Percentiles rank a stretch among this genome's conserved stretches.
phyloP scores from a whole-genome alignment of 148 eudicot genomes.

The Agrostemma githago region DNA sequence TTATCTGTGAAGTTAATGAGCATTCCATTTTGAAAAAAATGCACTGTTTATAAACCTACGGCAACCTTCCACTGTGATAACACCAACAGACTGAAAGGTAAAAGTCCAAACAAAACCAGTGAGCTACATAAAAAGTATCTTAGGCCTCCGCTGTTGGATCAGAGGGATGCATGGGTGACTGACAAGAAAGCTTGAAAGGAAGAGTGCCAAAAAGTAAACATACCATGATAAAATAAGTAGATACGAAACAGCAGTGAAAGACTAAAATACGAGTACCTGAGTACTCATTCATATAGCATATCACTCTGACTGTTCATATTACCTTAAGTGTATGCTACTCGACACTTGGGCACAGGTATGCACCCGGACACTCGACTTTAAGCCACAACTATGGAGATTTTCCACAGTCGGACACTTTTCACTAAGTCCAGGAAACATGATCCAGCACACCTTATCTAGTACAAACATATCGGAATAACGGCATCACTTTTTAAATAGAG shows the following conservation, averaged over 20 bases:
- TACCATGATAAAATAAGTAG: not conserved
- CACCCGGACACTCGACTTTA: not conserved
- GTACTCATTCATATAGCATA: not conserved
- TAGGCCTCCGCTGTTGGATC: not conserved
- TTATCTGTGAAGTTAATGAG: too few relatives aligned
- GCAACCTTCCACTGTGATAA: not conserved
- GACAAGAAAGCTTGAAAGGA: not conserved
- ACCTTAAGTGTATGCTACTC: not conserved
- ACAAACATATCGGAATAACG: conserved; percentile 1
- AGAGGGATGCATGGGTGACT: not conserved
- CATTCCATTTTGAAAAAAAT: too few relatives aligned
- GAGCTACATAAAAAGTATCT: too few relatives aligned
- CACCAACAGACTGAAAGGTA: not conserved
- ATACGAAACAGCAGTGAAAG: not conserved
- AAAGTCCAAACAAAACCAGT: not conserved
- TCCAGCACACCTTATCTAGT: not conserved
- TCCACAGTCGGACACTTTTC: not conserved
- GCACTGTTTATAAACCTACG: not conserved
- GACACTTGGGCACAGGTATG: not conserved
- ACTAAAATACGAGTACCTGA: not conserved
- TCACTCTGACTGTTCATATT: not conserved
- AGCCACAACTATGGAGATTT: not conserved
- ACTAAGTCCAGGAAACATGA: not conserved
- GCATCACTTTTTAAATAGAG: not conserved
- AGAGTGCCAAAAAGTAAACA: not conserved